phyloP scores from a whole-genome alignment of 2,329 filamentous ascomycete species.

The Cytospora leucostoma region DNA sequence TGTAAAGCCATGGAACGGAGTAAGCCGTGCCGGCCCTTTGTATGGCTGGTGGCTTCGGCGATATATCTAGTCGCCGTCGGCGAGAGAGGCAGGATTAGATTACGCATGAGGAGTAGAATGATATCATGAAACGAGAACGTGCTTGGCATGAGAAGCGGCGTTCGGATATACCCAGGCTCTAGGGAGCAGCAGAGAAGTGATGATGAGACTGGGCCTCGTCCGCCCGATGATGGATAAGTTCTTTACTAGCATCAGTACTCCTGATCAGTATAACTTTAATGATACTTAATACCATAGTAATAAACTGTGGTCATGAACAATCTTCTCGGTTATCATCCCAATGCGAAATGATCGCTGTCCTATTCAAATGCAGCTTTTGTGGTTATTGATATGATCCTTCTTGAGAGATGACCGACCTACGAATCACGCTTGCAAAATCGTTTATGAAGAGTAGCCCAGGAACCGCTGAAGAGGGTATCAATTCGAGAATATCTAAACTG shows the following conservation, averaged over 20 bases:
- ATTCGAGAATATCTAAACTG: conserved; percentile 18
- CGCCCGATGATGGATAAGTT: neutral
- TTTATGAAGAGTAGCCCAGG: neutral
- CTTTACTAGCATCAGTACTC: neutral
- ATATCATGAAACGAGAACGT: neutral
- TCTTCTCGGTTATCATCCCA: neutral
- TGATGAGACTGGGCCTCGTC: conserved; percentile 6
- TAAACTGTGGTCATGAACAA: neutral
- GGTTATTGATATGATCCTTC: neutral
- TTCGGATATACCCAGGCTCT: conserved; percentile 24
- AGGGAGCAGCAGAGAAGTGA: neutral
- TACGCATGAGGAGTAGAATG: neutral
- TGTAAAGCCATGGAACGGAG: neutral
- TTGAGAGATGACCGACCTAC: neutral
- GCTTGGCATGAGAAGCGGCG: neutral
- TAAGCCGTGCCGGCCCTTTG: neutral
- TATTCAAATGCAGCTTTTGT: neutral
- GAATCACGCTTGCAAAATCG: neutral
- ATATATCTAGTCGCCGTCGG: neutral
- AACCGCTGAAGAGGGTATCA: conserved; percentile 25
- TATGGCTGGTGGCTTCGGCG: neutral
- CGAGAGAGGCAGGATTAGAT: neutral
- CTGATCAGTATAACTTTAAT: conserved; percentile 10
- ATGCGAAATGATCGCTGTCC: neutral
- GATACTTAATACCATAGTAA: neutral